Percentiles rank a stretch among this genome's conserved stretches.
These are phyloP conservation scores for Termitomyces bulborhizus DNA, from an alignment of 768 basidiomycete genomes.

Conservation along the genomic window DNA sequence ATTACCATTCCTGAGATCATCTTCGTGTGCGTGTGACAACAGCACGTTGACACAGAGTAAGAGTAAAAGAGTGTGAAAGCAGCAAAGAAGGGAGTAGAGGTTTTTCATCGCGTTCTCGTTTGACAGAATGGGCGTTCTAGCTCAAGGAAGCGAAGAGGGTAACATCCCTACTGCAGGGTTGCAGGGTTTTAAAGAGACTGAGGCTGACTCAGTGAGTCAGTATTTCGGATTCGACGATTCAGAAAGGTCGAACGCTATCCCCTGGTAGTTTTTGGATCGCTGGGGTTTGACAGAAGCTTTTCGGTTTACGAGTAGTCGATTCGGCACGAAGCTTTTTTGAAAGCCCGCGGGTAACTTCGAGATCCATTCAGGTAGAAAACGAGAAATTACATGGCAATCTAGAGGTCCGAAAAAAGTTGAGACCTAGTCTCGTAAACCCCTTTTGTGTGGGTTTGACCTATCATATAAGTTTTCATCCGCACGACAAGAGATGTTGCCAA, in stretches of 20 bases:
- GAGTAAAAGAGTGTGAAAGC: constrained; percentile 13
- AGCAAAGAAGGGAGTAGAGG: constrained; percentile 11
- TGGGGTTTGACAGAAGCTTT: not conserved
- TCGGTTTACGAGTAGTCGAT: not conserved
- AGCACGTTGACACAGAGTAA: not conserved
- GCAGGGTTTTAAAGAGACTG: not conserved
- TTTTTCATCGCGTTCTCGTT: constrained; percentile 8
- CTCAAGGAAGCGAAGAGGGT: not conserved
- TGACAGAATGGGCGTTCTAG: not conserved
- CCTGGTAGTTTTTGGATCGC: too few relatives aligned
- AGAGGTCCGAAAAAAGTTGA: not conserved
- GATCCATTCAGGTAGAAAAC: not conserved
- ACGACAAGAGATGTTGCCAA: not conserved
- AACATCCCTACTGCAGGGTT: not conserved
- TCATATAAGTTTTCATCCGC: not conserved
- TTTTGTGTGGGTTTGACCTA: not conserved
- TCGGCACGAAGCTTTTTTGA: not conserved
- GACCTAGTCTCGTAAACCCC: not conserved
- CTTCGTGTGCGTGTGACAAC: constrained; percentile 6
- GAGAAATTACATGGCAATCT: not conserved
- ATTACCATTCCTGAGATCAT: not conserved
- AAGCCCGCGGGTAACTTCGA: not conserved
- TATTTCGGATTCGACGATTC: not conserved
- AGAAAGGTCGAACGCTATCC: not conserved
- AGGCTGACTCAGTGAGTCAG: not conserved